Conservation (phyloP, 2,329 filamentous ascomycete species). For the Diaporthe citrichinensis region DNA sequence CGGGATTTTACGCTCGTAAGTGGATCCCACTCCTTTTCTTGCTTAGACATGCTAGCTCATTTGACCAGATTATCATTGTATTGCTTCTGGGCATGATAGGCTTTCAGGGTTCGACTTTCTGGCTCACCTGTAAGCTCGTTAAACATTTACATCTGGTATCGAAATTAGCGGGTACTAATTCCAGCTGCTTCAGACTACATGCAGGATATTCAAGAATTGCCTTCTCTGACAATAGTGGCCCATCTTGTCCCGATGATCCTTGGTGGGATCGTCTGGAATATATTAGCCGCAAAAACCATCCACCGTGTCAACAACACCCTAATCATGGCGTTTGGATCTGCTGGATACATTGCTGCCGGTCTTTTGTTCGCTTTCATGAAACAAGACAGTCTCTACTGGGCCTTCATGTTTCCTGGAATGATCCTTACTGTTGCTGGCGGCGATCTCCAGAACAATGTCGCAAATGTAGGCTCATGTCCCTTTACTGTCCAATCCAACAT, state of each 20-base stretch:
- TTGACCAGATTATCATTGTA: background rate
- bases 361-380: background rate
- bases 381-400: slow-evolving; percentile 4
- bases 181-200: background rate
- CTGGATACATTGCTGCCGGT: background rate
- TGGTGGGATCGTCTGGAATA: background rate
- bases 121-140: slow-evolving; percentile 9
- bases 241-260: slow-evolving; percentile 5
- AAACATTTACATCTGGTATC: background rate
- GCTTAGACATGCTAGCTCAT: background rate
- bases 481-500: background rate
- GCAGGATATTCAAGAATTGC: slow-evolving; percentile 1
- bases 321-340: slow-evolving; percentile 1
- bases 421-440: background rate
- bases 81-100: slow-evolving; percentile 17
- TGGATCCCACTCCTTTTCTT: background rate
- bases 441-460: slow-evolving; percentile 10
- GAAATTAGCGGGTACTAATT: background rate
- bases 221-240: background rate
- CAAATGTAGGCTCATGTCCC: background rate
- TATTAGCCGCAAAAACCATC: background rate
- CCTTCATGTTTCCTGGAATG: background rate
- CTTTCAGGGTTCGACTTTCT: slow-evolving; percentile 14
- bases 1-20: slow-evolving; percentile 2
- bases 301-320: slow-evolving; percentile 1